Evolutionary conservation across 768 basidiomycete genomes (phyloP).

Genomic region (Pisolithus marmoratus): DNA sequence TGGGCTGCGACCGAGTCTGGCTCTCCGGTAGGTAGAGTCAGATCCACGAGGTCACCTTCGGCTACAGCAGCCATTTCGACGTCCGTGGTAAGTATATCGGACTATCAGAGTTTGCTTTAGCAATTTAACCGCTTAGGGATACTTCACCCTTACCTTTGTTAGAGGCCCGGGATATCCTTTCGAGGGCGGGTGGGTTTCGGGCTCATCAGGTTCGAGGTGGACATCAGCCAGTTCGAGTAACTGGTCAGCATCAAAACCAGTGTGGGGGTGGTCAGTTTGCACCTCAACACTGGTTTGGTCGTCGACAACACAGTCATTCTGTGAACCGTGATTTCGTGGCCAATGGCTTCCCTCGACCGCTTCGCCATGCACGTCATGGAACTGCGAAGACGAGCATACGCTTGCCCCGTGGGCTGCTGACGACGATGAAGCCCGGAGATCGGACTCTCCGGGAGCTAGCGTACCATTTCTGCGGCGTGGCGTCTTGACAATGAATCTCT

Average conservation of each 20-base stretch:
- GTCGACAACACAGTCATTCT: background rate
- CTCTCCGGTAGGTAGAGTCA: too few species aligned
- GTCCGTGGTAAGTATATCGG: background rate
- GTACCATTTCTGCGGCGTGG: background rate
- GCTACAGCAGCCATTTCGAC: background rate
- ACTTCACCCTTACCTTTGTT: background rate
- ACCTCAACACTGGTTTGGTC: background rate
- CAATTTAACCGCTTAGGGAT: background rate
- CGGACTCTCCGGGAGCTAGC: constrained; percentile 6
- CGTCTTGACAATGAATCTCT: constrained; percentile 13
- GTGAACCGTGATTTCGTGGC: background rate
- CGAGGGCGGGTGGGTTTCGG: background rate
- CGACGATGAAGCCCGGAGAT: background rate
- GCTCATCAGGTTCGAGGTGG: constrained; percentile 11
- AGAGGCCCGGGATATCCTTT: background rate
- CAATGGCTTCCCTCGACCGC: background rate
- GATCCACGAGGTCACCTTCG: background rate
- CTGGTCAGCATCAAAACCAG: constrained; percentile 12
- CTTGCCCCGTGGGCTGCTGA: too few species aligned
- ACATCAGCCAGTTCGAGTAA: constrained; percentile 21
- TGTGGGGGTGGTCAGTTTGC: background rate
- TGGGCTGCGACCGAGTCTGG: too few species aligned
- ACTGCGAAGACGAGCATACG: too few species aligned
- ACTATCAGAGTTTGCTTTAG: background rate
- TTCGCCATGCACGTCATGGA: background rate